phyloP scores from a whole-genome alignment of 1,284 basidiomycete genomes.

The Leccinum cinnamomeum region DNA sequence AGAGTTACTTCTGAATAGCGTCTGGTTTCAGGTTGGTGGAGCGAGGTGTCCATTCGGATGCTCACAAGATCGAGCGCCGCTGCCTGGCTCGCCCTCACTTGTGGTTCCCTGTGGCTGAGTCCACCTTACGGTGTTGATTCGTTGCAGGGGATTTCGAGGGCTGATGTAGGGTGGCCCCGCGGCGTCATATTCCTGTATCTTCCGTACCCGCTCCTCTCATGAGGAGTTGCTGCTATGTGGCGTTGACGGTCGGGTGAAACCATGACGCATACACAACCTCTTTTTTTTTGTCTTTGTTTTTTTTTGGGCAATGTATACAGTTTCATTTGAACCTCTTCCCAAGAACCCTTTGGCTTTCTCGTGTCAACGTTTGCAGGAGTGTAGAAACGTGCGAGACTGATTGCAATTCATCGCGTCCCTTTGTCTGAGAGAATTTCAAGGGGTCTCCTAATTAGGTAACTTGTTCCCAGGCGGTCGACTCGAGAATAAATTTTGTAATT shows the following conservation, averaged over 20 bases:
- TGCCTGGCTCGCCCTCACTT: constrained; percentile 35
- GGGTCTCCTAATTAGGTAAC: constrained; percentile 1
- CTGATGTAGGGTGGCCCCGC: constrained; percentile 41
- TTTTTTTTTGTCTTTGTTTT: not conserved
- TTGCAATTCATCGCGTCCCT: not conserved
- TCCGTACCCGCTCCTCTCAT: constrained; percentile 49
- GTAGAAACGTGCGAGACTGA: not conserved
- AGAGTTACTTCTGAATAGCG: constrained; percentile 37
- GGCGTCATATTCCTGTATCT: constrained; percentile 79
- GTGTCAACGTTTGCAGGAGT: not conserved
- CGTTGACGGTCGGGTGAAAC: constrained; percentile 77
- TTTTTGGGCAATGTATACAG: not conserved
- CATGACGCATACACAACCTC: constrained; percentile 63
- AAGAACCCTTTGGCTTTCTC: not conserved
- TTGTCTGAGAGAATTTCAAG: not conserved
- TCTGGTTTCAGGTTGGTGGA: constrained; percentile 68
- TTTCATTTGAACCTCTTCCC: not conserved
- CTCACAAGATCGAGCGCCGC: constrained; percentile 65
- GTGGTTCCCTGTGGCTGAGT: constrained; percentile 35
- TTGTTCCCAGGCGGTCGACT: constrained; percentile 12
- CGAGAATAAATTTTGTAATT: not conserved
- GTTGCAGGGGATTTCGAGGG: constrained; percentile 38
- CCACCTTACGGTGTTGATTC: constrained; percentile 55
- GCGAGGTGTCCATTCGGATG: constrained; percentile 62
- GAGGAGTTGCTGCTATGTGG: constrained; percentile 65